Percentiles rank a stretch among this genome's conserved stretches.
Evolutionary conservation across 2,329 filamentous ascomycete genomes (phyloP).

Genomic region (Akanthomyces dipterigenus): DNA sequence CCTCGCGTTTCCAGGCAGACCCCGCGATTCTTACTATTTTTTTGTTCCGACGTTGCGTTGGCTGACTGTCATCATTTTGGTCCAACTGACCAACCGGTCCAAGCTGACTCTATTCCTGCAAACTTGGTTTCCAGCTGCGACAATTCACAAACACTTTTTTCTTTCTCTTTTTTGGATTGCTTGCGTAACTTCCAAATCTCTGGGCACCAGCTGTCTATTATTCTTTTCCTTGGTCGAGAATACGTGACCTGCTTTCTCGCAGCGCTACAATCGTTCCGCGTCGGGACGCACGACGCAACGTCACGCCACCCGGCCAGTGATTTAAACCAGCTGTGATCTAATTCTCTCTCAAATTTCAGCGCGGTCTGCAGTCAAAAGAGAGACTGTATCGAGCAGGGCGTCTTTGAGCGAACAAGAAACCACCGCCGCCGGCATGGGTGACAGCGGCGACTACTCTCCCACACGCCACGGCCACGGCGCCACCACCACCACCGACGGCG

Average conservation of each 20-base stretch:
- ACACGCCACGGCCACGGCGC: not conserved
- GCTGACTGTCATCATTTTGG: not conserved
- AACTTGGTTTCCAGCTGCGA: not conserved
- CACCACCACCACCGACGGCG: not conserved
- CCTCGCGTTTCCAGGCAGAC: not conserved
- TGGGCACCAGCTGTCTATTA: too few species aligned
- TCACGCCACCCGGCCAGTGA: too few species aligned
- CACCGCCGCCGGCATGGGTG: not conserved
- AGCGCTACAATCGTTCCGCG: too few species aligned
- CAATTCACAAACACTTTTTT: not conserved
- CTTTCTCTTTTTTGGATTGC: not conserved
- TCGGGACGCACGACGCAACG: too few species aligned
- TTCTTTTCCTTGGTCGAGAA: too few species aligned
- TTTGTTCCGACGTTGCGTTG: not conserved
- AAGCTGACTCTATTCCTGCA: not conserved
- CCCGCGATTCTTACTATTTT: not conserved
- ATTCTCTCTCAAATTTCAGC: too few species aligned
- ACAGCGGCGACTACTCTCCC: not conserved
- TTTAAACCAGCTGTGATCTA: too few species aligned
- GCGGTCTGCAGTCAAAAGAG: too few species aligned
- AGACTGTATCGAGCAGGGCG: too few species aligned
- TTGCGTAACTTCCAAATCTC: not conserved
- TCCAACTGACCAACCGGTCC: not conserved
- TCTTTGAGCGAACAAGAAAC: not conserved
- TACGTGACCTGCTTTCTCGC: too few species aligned